Evolutionary conservation across 208 protist genomes (phyloP).

Genomic region (Wallacemonas rigidus): DNA sequence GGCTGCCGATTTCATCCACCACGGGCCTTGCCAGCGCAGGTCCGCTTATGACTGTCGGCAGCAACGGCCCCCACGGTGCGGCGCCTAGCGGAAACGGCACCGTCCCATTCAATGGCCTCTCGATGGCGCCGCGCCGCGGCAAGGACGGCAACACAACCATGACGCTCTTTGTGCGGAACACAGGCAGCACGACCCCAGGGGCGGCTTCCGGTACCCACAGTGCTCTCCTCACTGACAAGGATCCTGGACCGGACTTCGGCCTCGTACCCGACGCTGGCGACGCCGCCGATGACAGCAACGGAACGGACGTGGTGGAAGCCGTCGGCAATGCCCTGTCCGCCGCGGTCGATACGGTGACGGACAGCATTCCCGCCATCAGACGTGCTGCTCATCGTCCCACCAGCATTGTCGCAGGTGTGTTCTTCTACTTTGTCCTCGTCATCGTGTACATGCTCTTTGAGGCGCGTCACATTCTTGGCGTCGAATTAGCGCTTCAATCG

Average conservation of each 20-base stretch:
- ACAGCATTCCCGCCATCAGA: neutral
- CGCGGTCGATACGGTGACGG: neutral
- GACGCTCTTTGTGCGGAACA: conserved; percentile 38
- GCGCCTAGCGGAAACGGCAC: conserved; percentile 5
- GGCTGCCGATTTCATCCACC: neutral
- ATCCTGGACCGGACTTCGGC: conserved; percentile 11
- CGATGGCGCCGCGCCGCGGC: conserved; percentile 18
- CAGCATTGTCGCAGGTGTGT: conserved; percentile 33
- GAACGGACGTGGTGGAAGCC: neutral
- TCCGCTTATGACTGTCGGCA: neutral
- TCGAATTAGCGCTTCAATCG: conserved; percentile 33
- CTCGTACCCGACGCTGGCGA: conserved; percentile 4
- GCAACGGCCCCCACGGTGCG: conserved; percentile 7
- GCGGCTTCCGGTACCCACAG: neutral
- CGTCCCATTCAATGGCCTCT: conserved; percentile 8
- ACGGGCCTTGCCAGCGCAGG: neutral
- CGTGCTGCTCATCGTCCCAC: conserved; percentile 25
- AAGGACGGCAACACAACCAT: conserved; percentile 29
- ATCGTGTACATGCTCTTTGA: conserved; percentile 52
- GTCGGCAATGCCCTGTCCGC: neutral
- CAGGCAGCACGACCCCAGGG: neutral
- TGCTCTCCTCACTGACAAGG: conserved; percentile 1
- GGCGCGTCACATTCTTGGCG: conserved; percentile 27
- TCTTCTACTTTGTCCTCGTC: conserved; percentile 65
- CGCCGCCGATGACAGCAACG: neutral